Conservation (phyloP, 2,329 filamentous ascomycete species). For the Metarhizium sp. region DNA sequence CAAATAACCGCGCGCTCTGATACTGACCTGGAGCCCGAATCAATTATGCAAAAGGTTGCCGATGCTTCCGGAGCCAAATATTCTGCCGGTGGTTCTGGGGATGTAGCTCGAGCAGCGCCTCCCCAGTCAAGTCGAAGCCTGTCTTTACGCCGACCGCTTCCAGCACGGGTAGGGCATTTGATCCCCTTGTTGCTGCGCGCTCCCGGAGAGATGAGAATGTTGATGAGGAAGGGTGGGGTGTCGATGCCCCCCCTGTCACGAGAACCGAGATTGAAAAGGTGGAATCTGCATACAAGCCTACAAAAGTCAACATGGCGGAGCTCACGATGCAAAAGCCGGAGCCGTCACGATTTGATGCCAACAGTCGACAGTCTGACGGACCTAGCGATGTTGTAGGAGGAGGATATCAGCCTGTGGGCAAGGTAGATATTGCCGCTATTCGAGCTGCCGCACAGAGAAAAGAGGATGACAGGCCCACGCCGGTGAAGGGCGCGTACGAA, state of each 20-base stretch:
- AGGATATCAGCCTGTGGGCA: slow-evolving; percentile 86
- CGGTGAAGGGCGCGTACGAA: slow-evolving; percentile 88
- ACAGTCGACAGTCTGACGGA: slow-evolving; percentile 34
- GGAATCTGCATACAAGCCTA: slow-evolving; percentile 84
- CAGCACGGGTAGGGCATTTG: slow-evolving; percentile 42
- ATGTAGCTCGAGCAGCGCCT: slow-evolving; percentile 42
- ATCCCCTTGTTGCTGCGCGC: slow-evolving; percentile 58
- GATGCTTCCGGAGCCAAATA: slow-evolving; percentile 96
- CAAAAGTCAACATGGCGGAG: slow-evolving; percentile 87
- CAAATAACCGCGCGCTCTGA: slow-evolving; percentile 94
- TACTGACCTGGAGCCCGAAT: slow-evolving; percentile 75
- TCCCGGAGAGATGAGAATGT: slow-evolving; percentile 49
- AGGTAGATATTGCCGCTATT: slow-evolving; percentile 93
- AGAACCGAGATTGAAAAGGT: slow-evolving; percentile 87
- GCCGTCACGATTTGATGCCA: slow-evolving; percentile 49
- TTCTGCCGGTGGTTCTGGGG: slow-evolving; percentile 55
- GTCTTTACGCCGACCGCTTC: slow-evolving; percentile 72
- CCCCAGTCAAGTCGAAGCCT: slow-evolving; percentile 80
- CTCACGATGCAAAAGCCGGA: slow-evolving; percentile 65
- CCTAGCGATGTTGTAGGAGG: slow-evolving; percentile 64
- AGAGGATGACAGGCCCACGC: slow-evolving; percentile 70
- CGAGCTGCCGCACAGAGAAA: slow-evolving; percentile 61
- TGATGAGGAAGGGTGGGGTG: slow-evolving; percentile 88
- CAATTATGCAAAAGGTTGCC: slow-evolving; percentile 85
- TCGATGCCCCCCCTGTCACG: slow-evolving; percentile 84